These are phyloP conservation scores for Boletales sp. DNA, from an alignment of 768 basidiomycete species.

Conservation along the genomic window DNA sequence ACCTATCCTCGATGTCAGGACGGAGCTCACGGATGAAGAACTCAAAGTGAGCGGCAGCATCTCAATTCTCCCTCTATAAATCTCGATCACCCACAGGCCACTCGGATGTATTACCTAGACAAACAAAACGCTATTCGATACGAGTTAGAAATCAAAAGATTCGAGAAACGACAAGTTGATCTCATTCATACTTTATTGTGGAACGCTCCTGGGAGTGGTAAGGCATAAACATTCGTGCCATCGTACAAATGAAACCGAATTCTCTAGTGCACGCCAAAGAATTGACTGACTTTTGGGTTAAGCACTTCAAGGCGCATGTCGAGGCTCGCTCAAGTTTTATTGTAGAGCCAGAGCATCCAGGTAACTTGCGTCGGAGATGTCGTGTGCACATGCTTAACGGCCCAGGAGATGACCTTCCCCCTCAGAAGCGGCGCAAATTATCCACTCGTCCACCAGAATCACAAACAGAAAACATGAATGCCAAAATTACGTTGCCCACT, in stretches of 20 bases:
- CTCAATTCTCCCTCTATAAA: background rate
- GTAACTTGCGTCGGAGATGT: constrained; percentile 8
- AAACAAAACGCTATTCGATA: constrained; percentile 54
- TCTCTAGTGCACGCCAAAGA: constrained; percentile 58
- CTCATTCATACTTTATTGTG: constrained; percentile 64
- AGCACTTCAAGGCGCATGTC: constrained; percentile 67
- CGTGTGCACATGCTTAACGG: constrained; percentile 2
- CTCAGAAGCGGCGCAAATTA: constrained; percentile 48
- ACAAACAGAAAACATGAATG: background rate
- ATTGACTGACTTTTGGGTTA: constrained; percentile 72
- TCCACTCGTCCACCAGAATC: constrained; percentile 4
- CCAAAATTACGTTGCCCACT: background rate
- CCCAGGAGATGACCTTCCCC: constrained; percentile 35
- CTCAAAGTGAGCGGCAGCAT: constrained; percentile 49
- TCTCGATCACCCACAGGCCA: constrained; percentile 36
- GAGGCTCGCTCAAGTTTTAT: constrained; percentile 48
- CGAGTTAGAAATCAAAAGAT: constrained; percentile 48
- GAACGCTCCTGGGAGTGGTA: constrained; percentile 63
- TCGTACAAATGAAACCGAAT: constrained; percentile 1
- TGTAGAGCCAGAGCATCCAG: constrained; percentile 3
- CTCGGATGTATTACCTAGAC: constrained; percentile 64
- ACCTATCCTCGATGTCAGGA: constrained; percentile 65
- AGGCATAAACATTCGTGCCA: constrained; percentile 20
- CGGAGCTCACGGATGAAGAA: constrained; percentile 80
- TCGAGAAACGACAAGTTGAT: constrained; percentile 51